phyloP scores from a whole-genome alignment of 176 grass and related monocot genomes.

The Rhynchospora tenuis region DNA sequence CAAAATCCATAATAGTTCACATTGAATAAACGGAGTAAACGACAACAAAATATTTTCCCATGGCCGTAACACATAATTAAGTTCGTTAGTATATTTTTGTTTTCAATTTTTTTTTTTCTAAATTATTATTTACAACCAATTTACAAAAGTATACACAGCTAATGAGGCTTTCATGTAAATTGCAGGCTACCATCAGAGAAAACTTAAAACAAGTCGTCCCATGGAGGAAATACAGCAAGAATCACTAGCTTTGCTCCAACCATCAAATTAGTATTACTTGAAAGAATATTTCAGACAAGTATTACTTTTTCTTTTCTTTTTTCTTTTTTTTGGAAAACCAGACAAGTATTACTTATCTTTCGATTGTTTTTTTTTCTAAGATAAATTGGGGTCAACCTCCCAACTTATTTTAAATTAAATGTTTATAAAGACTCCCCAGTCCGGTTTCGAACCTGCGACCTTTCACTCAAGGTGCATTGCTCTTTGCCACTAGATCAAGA shows the following conservation, averaged over 20 bases:
- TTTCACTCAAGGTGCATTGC: too few species aligned
- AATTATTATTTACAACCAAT: background rate
- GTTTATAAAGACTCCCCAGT: too few species aligned
- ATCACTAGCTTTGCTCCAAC: background rate
- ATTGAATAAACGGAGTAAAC: background rate
- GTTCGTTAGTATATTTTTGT: background rate
- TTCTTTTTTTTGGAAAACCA: background rate
- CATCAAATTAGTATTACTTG: background rate
- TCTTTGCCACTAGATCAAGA: too few species aligned
- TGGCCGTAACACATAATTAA: background rate
- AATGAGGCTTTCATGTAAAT: background rate
- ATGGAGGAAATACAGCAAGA: conserved; percentile 36
- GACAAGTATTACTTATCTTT: background rate
- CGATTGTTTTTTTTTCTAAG: too few species aligned
- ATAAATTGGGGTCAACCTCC: too few species aligned
- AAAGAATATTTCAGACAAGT: background rate
- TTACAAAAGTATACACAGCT: background rate
- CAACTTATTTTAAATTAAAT: too few species aligned
- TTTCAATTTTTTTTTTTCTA: background rate
- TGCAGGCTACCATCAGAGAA: conserved; percentile 51
- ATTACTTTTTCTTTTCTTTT: background rate
- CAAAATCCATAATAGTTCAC: background rate
- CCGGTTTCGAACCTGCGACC: too few species aligned
- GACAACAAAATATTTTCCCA: background rate
- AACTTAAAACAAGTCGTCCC: conserved; percentile 52